A percentile compares a stretch with the other conserved stretches of the same genome.
Conservation (phyloP, 257 asterid genomes). For the Solanum bulbocastanum region DNA sequence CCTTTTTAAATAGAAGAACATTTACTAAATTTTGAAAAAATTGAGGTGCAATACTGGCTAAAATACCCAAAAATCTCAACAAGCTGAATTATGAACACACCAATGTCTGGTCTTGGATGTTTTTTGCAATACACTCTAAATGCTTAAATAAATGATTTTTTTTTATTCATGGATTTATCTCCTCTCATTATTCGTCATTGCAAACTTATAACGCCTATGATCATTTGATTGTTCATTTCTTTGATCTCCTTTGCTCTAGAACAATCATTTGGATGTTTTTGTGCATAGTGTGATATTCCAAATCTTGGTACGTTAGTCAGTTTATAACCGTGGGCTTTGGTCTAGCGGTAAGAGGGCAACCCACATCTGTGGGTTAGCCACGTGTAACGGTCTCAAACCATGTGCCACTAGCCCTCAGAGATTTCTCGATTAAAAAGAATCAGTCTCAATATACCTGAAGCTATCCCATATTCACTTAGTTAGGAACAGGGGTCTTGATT, state of each 20-base stretch:
- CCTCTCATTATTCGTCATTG: neutral
- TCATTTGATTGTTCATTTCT: neutral
- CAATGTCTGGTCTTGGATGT: neutral
- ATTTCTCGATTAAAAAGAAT: neutral
- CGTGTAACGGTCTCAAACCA: neutral
- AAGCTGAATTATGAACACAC: neutral
- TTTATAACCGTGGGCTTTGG: neutral
- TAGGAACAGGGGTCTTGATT: neutral
- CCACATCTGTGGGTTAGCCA: neutral
- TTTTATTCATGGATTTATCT: neutral
- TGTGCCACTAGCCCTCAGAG: neutral
- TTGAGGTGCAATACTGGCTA: neutral
- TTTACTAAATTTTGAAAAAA: neutral
- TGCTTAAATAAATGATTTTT: neutral
- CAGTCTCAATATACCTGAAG: neutral
- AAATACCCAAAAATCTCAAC: neutral
- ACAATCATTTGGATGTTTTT: neutral
- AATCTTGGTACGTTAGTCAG: neutral
- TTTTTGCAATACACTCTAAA: neutral
- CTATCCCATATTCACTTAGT: neutral
- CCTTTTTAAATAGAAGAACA: neutral
- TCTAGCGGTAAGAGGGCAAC: neutral
- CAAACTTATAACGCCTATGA: neutral
- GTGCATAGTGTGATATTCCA: neutral
- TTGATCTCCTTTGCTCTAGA: neutral